Base-by-base conservation (phyloP, 129 eudicot genomes). In the Flaveria trinervia region DNA sequence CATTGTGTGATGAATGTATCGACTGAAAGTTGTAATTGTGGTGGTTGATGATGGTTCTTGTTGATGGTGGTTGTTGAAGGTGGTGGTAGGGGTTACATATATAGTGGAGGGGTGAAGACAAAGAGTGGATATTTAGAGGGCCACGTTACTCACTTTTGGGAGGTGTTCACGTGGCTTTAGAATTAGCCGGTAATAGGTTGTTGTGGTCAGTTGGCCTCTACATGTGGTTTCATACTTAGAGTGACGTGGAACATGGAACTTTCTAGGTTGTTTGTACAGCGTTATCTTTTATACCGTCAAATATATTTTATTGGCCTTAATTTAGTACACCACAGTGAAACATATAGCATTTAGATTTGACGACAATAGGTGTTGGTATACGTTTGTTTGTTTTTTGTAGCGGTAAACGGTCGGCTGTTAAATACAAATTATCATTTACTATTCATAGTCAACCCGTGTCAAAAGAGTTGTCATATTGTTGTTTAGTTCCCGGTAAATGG, bases 131-230 rank as follows among this genome's bases (percentile, higher is more conserved):
- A 86, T 22, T 79, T 77, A 39, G 25, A 16, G 75, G 70, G 83
- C 92, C 96, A 90, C 96, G 96, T 79, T 66, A 67, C 65, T 74
- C 22, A 5, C 62, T 39, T 80, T 80, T 66, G 16, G 65, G 71
- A 15, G 9, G 13, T 18, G 54, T 0, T 78, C 41, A 80, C 75
- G 83, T 80, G 79, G 83, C 74, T 11, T 73, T 52, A 7, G 5
- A 56, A 73, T 33, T 55, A 8, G 55, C 79, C 83, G 60, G 0
- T 66, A 45, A 28, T 6, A 28, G 0, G 51, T 22, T 1, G 16
- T 48, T 48, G 52, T 64, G 83, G 83, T 51, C 49, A 79, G 57
- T 36, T 16, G 0, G 17, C 68, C 4, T 72, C 78, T 60, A 44
- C 22, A 78, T 46, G 49, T 69, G 70, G 7, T 33, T 79, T 46